These are phyloP conservation scores for Carex scoparia DNA, from an alignment of 176 grass and related monocot species.

Conservation along the genomic window DNA sequence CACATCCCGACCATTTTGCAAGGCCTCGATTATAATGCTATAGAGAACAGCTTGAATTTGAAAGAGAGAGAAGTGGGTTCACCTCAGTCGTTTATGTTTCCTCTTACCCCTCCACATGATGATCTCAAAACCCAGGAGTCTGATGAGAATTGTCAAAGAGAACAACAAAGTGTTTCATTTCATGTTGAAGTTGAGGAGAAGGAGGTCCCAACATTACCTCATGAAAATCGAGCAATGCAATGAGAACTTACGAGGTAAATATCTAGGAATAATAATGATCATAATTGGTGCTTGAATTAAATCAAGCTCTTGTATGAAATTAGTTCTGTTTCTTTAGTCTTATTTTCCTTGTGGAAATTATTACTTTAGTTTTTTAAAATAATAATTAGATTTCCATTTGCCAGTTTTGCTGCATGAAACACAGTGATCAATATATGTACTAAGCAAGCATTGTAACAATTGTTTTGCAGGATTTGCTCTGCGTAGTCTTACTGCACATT, in stretches of 20 bases:
- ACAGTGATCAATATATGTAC: background rate
- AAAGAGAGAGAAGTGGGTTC: slow-evolving; percentile 39
- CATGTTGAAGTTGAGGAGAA: slow-evolving; percentile 14
- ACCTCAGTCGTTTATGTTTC: slow-evolving; percentile 38
- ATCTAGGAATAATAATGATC: background rate
- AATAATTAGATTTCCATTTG: background rate
- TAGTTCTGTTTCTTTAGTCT: background rate
- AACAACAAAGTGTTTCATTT: slow-evolving; percentile 18
- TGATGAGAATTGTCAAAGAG: background rate
- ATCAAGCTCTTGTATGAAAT: background rate
- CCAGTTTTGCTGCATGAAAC: background rate
- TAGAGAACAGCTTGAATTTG: slow-evolving; percentile 44
- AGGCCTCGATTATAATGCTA: slow-evolving; percentile 40
- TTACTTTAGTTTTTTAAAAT: background rate
- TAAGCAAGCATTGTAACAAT: background rate
- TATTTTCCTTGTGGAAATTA: background rate
- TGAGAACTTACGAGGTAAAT: slow-evolving; percentile 9
- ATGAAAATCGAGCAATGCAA: slow-evolving; percentile 12
- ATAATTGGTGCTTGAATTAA: background rate
- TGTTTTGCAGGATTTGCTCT: slow-evolving; percentile 12
- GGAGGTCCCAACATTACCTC: background rate
- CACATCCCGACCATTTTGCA: slow-evolving; percentile 45
- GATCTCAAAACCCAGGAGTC: background rate
- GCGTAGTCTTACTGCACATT: slow-evolving; percentile 15
- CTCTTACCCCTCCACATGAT: background rate